Evolutionary conservation across 164 flowering plant genomes (phyloP).

Genomic region (Taxillus chinensis): DNA sequence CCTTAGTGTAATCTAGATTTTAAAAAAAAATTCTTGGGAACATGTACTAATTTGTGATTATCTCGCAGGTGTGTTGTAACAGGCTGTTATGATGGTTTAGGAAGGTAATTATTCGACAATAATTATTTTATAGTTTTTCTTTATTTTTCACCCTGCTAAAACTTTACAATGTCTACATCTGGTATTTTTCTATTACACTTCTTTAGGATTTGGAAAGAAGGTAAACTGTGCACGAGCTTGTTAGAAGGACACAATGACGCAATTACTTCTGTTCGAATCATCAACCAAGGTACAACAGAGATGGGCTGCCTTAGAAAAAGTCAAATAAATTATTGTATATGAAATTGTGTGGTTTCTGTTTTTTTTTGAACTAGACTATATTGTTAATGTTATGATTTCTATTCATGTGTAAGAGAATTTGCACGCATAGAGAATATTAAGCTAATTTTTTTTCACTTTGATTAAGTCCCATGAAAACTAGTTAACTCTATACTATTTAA

Average conservation of each 20-base stretch:
- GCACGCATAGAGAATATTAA: no score
- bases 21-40: not conserved
- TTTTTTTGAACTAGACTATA: not conserved
- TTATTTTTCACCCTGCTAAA: not conserved
- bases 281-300: constrained; percentile 43
- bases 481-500: no score
- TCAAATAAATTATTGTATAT: not conserved
- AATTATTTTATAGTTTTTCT: not conserved
- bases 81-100: constrained; percentile 86
- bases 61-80: constrained; percentile 72
- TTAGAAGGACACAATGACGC: constrained; percentile 76
- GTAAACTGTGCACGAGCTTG: constrained; percentile 65
- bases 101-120: constrained; percentile 43
- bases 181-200: constrained; percentile 1
- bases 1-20: not conserved
- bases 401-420: no score
- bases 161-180: constrained; percentile 1
- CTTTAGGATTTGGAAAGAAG: constrained; percentile 70
- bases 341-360: not conserved
- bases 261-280: constrained; percentile 51
- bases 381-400: not conserved
- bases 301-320: not conserved
- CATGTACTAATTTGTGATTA: not conserved
- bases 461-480: no score
- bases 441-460: no score